Base-by-base conservation (phyloP, 1,284 basidiomycete genomes). In the Filobasidium uniguttulatum region DNA sequence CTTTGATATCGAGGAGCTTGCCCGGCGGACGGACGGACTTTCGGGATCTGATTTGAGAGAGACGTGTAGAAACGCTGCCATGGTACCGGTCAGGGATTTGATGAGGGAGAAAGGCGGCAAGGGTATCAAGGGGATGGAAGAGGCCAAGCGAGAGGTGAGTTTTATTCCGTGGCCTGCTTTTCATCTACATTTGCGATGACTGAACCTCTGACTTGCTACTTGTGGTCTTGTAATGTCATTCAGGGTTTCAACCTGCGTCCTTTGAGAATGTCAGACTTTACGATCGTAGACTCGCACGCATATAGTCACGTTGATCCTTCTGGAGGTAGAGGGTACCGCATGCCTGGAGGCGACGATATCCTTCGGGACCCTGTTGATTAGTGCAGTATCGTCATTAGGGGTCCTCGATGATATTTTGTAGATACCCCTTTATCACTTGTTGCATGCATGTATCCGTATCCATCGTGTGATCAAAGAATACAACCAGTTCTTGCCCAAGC, bases 41-140 rank as follows among this genome's bases (percentile, higher is more conserved):
- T 93, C 88, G 5, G 93, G 93, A 3, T 89, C 85, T 6, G 94
- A 98, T 66, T 70, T 98, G 44, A 82, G 84, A 60, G 94, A 99
- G 71, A 73, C 93, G n/a, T 98, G 93, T 66, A 75, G 94, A 46
- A 88, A 81, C 58, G 88, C 88, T 0, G 86, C 85, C 0, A 91
- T 91, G 87, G 75, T 82, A 0, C 90, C 90, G 1, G 83, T 94
- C 26, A 77, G 87, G 25, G 89, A 94, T 64, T 81, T 83, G 57
- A 82, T 93, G 75, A 73, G 81, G 25, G 73, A 74, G 48, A 75
- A 77, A 48, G 58, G 58, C 7, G 65, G 63, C 14, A 63, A 61
- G 52, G 53, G 53, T 33, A 48, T 51, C 25, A 62, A 65, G 34
- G 66, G 68, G 1, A 59, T 71, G 53, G 67, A 69, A 52, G 62